These are phyloP conservation scores for Nicotiana attenuata DNA, from an alignment of 257 asterid genomes.

Conservation along the genomic window DNA sequence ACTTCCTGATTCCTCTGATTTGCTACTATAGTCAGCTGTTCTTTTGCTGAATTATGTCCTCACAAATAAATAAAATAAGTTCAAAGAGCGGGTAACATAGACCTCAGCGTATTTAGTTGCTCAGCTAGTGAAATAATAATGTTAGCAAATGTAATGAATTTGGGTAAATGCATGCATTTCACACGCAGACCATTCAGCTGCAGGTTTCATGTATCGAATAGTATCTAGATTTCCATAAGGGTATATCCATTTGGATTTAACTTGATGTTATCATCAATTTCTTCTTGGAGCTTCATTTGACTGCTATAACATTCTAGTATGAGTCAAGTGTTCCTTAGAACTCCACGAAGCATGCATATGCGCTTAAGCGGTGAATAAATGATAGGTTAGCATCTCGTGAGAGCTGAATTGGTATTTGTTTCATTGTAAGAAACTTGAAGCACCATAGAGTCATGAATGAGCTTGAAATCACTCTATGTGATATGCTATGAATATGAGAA, in stretches of 20 bases:
- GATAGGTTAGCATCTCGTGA: neutral
- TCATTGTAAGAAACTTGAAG: neutral
- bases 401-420: neutral
- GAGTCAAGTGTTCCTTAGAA: neutral
- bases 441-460: neutral
- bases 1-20: conserved; percentile 3
- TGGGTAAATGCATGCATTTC: neutral
- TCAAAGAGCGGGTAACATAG: neutral
- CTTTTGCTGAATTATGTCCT: neutral
- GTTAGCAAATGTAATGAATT: neutral
- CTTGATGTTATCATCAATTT: neutral
- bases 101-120: neutral
- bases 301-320: neutral
- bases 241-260: neutral
- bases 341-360: neutral
- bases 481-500: neutral
- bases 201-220: neutral
- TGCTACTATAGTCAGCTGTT: neutral
- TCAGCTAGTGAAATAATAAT: neutral
- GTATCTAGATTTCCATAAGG: neutral
- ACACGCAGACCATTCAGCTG: neutral
- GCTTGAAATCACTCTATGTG: neutral
- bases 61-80: neutral
- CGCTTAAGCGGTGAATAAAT: neutral
- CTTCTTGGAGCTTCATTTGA: neutral